These are phyloP conservation scores for Suillus clintonianus DNA, from an alignment of 768 basidiomycete genomes.

Conservation along the genomic window DNA sequence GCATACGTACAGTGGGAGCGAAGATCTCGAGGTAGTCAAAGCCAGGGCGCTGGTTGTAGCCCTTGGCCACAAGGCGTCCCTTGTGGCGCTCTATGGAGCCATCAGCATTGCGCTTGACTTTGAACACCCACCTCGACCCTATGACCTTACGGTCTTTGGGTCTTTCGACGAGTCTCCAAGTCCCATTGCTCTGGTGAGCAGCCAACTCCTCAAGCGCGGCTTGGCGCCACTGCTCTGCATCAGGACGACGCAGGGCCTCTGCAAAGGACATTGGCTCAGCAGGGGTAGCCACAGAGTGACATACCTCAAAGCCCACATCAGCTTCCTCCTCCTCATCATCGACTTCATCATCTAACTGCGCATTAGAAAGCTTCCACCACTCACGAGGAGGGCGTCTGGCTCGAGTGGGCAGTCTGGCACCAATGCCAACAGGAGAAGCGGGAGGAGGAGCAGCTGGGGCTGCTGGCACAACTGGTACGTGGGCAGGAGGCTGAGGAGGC, in stretches of 20 bases:
- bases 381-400: background rate
- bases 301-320: background rate
- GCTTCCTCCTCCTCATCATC: constrained; percentile 14
- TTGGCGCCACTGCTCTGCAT: constrained; percentile 18
- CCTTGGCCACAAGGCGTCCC: too few species aligned
- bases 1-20: too few species aligned
- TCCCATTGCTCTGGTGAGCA: constrained; percentile 20
- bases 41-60: constrained; percentile 42
- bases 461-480: background rate
- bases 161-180: constrained; percentile 23
- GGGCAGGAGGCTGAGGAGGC: too few species aligned
- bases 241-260: background rate
- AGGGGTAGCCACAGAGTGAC: background rate
- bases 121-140: constrained; percentile 41
- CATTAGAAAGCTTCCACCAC: constrained; percentile 2
- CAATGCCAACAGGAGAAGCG: background rate
- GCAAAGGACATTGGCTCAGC: background rate
- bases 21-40: too few species aligned
- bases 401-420: background rate
- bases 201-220: constrained; percentile 26
- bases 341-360: background rate
- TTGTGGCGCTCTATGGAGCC: constrained; percentile 27
- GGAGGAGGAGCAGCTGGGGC: background rate
- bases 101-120: constrained; percentile 36
- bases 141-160: constrained; percentile 30